A percentile compares a stretch with the other conserved stretches of the same genome.
phyloP scores from a whole-genome alignment of 306 rosid genomes.

The Ochetophila trinervis region DNA sequence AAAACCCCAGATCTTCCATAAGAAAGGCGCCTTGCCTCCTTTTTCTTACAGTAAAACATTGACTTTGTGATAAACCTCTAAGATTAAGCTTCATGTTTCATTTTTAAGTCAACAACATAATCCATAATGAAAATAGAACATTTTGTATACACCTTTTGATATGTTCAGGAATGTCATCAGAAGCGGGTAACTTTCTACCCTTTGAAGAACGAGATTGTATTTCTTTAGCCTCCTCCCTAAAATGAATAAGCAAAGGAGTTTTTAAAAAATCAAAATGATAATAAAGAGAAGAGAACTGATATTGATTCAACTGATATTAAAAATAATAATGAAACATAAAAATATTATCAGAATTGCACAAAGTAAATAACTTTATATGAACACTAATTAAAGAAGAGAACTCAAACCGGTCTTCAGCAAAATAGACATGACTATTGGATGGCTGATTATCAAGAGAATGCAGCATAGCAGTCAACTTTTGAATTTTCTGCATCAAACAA shows the following conservation, averaged over 20 bases:
- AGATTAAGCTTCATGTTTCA: too few relatives aligned
- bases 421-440: conserved; percentile 47
- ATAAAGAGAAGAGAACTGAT: too few relatives aligned
- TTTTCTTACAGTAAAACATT: too few relatives aligned
- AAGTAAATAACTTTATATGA: not conserved
- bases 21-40: too few relatives aligned
- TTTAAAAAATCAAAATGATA: not conserved
- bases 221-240: conserved; percentile 78
- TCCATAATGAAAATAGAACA: not conserved
- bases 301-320: too few relatives aligned
- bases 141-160: conserved; percentile 52
- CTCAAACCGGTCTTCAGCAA: conserved; percentile 71
- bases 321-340: too few relatives aligned
- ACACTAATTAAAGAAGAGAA: conserved; percentile 3
- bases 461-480: conserved; percentile 58
- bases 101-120: not conserved
- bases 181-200: conserved; percentile 27
- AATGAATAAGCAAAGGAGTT: not conserved
- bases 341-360: too few relatives aligned
- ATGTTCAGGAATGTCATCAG: conserved; percentile 35
- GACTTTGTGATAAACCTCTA: too few relatives aligned
- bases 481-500: conserved; percentile 61
- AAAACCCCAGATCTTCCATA: too few relatives aligned
- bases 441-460: conserved; percentile 51
- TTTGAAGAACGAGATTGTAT: conserved; percentile 33